Evolutionary conservation across 805 yeast genomes (phyloP), one percentile per base, ranked within the genome.

Genomic region (Schwanniomyces occidentalis): DNA sequence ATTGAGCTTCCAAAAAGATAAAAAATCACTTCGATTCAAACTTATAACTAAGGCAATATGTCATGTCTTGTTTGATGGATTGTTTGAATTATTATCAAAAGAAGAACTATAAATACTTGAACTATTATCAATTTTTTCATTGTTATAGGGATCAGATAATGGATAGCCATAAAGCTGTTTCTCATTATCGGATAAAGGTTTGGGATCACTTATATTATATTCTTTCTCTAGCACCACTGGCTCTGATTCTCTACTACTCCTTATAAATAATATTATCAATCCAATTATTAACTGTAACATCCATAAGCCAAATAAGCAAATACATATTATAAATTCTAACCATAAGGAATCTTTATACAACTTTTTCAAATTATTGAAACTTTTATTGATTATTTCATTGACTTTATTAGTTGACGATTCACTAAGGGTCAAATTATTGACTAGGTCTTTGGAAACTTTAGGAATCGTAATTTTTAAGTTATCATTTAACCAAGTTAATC

Each of bases 401-500:
- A 39, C 27, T n/a, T 37, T 24, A 18, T 28, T 18, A 15, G 21
- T 23, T 3, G 28, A 28, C n/a, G n/a, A n/a, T 15, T 29, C 32
- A 10, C 20, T 19, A 19, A 38, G 31, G 32, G 18, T 13, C 14
- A 41, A 14, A 27, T 35, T 29, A 6, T 32, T 23, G 8, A 24
- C 29, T 13, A 31, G 31, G 41, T 30, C 19, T 23, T 30, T 17
- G 14, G 55, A 65, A 10, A 81, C 56, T 26, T 66, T 47, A 0
- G 95, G 95, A 1, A 87, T 52, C 1, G 63, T 44, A 2, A 89
- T 58, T 10, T 76, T 67, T 3, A 89, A 69, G 42, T 85, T 67
- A 22, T 81, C 64, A 46, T 82, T 69, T 2, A 89, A 63, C 97
- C 97, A 93, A 2, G 80, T 73, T 35, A 90, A 59, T 0, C 95